Conservation (phyloP, 129 eudicot species). For the Gnaphalium uliginosum region DNA sequence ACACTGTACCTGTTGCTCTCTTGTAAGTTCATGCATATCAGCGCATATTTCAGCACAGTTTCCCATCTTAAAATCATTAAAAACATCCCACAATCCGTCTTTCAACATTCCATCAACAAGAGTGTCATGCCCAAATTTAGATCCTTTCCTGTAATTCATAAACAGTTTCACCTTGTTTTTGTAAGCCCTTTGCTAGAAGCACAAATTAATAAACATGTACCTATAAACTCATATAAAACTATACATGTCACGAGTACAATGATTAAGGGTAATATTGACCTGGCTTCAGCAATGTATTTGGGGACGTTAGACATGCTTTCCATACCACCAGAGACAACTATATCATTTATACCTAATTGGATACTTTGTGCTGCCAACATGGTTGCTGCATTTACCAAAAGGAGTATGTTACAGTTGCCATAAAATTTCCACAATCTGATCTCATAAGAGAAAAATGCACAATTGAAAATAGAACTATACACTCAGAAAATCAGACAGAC, state of each 20-base stretch:
- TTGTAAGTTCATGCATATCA: conserved; percentile 58
- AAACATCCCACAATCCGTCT: conserved; percentile 93
- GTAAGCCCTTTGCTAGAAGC: not conserved
- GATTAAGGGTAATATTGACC: conserved; percentile 43
- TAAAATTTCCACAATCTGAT: not conserved
- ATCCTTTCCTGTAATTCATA: conserved; percentile 66
- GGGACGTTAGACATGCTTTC: conserved; percentile 97
- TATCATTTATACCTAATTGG: conserved; percentile 79
- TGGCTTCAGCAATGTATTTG: conserved; percentile 77
- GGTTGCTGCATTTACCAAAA: conserved; percentile 65
- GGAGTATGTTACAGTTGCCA: conserved; percentile 6
- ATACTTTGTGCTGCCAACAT: conserved; percentile 95
- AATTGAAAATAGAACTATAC: not conserved
- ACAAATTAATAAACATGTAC: too few species aligned
- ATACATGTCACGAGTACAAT: conserved; percentile 9
- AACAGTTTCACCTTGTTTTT: conserved; percentile 18
- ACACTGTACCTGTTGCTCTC: conserved; percentile 76
- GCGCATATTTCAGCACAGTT: conserved; percentile 86
- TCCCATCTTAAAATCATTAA: conserved; percentile 85
- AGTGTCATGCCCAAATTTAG: conserved; percentile 87
- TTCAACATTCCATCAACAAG: conserved; percentile 91
- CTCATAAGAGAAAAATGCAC: not conserved
- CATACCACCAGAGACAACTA: conserved; percentile 94
- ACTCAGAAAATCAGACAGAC: conserved; percentile 27
- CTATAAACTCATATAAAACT: not conserved